Evolutionary conservation across 2,329 filamentous ascomycete genomes (phyloP).

Genomic region (Scorias spongiosa): DNA sequence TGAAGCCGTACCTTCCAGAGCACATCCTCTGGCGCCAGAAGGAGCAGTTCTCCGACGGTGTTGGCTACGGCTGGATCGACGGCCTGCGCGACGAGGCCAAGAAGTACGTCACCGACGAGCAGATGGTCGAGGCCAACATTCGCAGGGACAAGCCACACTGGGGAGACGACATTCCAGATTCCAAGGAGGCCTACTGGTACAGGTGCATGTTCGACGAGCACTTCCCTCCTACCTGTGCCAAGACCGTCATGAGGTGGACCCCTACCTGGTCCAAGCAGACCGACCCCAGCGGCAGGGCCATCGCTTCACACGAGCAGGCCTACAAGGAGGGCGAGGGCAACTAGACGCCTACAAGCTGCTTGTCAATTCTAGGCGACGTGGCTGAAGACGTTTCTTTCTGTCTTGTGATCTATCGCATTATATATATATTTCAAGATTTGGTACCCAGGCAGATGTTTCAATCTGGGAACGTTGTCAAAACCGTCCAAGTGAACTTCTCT

Average conservation of each 20-base stretch:
- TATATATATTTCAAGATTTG: too few relatives aligned
- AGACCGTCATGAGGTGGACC: constrained; percentile 90
- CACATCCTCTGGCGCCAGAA: constrained; percentile 97
- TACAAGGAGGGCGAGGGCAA: constrained; percentile 12
- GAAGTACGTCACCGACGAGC: constrained; percentile 80
- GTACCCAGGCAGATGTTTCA: too few relatives aligned
- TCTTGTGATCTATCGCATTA: too few relatives aligned
- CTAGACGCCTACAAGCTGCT: neutral
- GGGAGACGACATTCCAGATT: constrained; percentile 83
- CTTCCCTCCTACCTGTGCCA: constrained; percentile 82
- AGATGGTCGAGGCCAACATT: constrained; percentile 44
- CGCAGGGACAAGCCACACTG: constrained; percentile 95
- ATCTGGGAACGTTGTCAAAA: too few relatives aligned
- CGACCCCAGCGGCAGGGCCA: constrained; percentile 70
- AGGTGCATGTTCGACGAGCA: constrained; percentile 97
- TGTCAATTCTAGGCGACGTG: neutral
- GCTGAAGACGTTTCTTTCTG: too few relatives aligned
- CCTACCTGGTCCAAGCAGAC: constrained; percentile 95
- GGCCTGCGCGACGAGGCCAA: constrained; percentile 90
- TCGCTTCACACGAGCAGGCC: constrained; percentile 19
- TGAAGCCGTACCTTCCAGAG: constrained; percentile 78
- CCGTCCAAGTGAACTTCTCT: too few relatives aligned
- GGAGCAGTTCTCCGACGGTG: constrained; percentile 97
- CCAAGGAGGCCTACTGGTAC: constrained; percentile 99
- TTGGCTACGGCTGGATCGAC: constrained; percentile 98